Conservation (phyloP, 164 flowering plant species). For the Tinospora cordifolia region DNA sequence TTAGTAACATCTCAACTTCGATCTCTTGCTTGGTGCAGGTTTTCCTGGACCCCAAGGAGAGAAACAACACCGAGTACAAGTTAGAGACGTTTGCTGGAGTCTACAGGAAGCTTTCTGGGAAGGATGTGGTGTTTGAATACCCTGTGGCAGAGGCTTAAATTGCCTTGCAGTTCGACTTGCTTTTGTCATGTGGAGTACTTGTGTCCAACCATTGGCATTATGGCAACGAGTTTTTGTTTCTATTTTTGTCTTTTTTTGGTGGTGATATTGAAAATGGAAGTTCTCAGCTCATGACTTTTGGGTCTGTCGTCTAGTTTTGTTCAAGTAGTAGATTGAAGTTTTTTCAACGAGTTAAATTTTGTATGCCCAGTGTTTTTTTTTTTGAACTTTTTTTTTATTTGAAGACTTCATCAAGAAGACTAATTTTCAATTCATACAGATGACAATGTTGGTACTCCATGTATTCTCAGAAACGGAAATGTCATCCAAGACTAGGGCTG, state of each 20-base stretch:
- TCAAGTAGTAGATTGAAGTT: neutral
- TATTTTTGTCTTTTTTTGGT: neutral
- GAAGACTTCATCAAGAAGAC: no score
- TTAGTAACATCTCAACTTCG: neutral
- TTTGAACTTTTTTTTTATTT: neutral
- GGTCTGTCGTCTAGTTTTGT: neutral
- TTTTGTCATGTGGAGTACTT: neutral
- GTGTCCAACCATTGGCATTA: neutral
- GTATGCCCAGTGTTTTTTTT: neutral
- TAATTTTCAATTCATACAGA: no score
- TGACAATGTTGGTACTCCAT: no score
- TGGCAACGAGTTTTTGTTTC: conserved; percentile 1
- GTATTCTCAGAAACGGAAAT: no score
- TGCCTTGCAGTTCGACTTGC: neutral
- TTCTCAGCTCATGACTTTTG: neutral
- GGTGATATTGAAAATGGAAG: neutral
- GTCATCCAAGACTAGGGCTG: no score
- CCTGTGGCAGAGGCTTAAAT: conserved; percentile 52
- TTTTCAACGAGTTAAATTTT: conserved; percentile 1
- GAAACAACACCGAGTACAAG: conserved; percentile 74
- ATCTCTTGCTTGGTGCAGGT: conserved; percentile 27
- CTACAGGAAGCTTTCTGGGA: conserved; percentile 73
- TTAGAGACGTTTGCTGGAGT: conserved; percentile 69
- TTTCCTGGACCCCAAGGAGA: conserved; percentile 68
- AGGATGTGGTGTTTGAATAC: conserved; percentile 77